These are phyloP conservation scores for Plasmodium coatneyi DNA, from an alignment of 169 alveolate species.

Conservation along the genomic window DNA sequence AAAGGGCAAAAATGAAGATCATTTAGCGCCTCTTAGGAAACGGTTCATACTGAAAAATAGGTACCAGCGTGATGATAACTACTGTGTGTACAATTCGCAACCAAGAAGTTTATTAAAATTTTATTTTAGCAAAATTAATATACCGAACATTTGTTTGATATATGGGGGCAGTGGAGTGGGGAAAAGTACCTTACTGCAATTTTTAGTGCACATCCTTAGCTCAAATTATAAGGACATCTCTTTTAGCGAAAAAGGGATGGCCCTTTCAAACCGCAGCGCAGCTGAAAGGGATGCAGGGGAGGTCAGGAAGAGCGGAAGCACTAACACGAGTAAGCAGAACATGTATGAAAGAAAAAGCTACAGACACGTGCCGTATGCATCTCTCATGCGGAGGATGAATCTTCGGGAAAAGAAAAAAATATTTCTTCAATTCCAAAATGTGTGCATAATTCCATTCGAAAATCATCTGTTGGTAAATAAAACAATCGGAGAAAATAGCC, in stretches of 20 bases:
- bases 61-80: constrained; percentile 58
- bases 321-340: neutral
- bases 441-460: constrained; percentile 66
- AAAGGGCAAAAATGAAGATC: neutral
- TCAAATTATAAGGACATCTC: constrained; percentile 43
- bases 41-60: constrained; percentile 24
- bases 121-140: constrained; percentile 49
- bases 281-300: neutral
- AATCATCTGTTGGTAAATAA: constrained; percentile 65
- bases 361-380: neutral
- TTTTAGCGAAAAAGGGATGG: neutral
- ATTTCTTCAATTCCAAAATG: constrained; percentile 64
- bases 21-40: constrained; percentile 3
- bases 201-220: constrained; percentile 19
- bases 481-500: constrained; percentile 68
- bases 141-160: constrained; percentile 66
- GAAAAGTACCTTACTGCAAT: constrained; percentile 61
- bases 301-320: neutral
- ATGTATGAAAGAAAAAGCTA: neutral
- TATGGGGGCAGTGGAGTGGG: constrained; percentile 67
- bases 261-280: neutral
- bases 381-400: neutral
- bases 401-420: constrained; percentile 25
- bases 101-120: constrained; percentile 21
- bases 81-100: constrained; percentile 39